Evolutionary conservation across 1,139 yeast genomes (phyloP).

Genomic region (Arxiozyma telluris): DNA sequence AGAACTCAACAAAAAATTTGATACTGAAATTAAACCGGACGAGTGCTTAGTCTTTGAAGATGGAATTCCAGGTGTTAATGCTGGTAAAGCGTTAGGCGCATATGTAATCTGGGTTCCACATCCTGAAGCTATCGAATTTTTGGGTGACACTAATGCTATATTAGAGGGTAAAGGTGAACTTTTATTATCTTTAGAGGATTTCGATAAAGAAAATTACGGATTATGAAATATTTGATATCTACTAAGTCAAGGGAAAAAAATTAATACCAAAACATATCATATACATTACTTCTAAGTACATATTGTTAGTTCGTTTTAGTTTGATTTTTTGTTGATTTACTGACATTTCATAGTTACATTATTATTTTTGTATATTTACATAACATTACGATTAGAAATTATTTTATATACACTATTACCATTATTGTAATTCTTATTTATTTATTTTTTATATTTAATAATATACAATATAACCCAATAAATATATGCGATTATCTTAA

Average conservation of each 20-base stretch:
- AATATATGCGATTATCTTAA: too few relatives aligned
- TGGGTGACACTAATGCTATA: conserved; percentile 42
- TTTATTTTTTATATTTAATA: too few relatives aligned
- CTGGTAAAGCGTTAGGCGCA: conserved; percentile 81
- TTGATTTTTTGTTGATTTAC: too few relatives aligned
- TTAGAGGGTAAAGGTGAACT: conserved; percentile 49
- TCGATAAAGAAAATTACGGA: conserved; percentile 47
- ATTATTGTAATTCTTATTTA: background rate
- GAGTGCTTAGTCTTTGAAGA: conserved; percentile 92
- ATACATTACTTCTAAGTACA: too few relatives aligned
- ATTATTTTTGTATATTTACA: too few relatives aligned
- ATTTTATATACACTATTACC: background rate
- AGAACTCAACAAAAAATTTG: conserved; percentile 46
- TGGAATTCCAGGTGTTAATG: conserved; percentile 79
- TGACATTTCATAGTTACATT: too few relatives aligned
- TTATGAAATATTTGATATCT: conserved; percentile 12
- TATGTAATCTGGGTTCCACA: conserved; percentile 91
- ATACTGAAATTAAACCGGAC: conserved; percentile 48
- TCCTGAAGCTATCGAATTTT: conserved; percentile 49
- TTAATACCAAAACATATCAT: background rate
- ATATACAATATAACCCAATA: too few relatives aligned
- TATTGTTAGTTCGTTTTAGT: too few relatives aligned
- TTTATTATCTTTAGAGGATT: conserved; percentile 42
- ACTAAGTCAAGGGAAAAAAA: background rate
- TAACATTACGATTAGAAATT: too few relatives aligned